These are phyloP conservation scores for Ustilago shanxiensis DNA, from an alignment of 1,284 basidiomycete species.

Conservation along the genomic window DNA sequence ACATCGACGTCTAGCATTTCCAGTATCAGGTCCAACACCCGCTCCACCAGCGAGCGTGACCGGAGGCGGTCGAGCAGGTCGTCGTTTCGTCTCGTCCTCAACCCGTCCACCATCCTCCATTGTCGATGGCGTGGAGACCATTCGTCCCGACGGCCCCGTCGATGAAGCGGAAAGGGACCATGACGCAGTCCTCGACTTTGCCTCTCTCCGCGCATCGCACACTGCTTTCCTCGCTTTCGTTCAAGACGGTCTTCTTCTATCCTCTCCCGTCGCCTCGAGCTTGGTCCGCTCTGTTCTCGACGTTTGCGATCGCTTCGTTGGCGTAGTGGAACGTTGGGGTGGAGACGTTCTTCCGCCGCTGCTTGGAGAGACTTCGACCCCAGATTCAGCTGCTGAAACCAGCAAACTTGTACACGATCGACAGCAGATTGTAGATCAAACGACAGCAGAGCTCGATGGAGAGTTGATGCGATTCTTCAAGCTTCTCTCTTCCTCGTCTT, in stretches of 20 bases:
- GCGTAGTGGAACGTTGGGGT: slow-evolving; percentile 88
- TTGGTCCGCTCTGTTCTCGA: slow-evolving; percentile 80
- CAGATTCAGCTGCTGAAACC: slow-evolving; percentile 68
- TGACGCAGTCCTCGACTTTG: slow-evolving; percentile 76
- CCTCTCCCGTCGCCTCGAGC: slow-evolving; percentile 77
- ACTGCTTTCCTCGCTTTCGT: slow-evolving; percentile 83
- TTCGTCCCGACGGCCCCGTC: slow-evolving; percentile 19
- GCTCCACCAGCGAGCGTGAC: slow-evolving; percentile 21
- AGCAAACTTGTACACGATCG: slow-evolving; percentile 76
- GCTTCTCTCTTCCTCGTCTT: slow-evolving; percentile 31
- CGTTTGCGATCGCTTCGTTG: slow-evolving; percentile 81
- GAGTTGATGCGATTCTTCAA: slow-evolving; percentile 41
- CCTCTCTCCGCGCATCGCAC: slow-evolving; percentile 83
- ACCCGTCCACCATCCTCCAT: slow-evolving; percentile 39
- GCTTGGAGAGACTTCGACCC: slow-evolving; percentile 75
- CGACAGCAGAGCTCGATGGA: slow-evolving; percentile 76
- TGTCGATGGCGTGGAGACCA: slow-evolving; percentile 32
- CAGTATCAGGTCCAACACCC: slow-evolving; percentile 43
- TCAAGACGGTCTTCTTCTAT: slow-evolving; percentile 81
- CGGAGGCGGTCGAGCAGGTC: slow-evolving; percentile 19
- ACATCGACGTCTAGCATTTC: slow-evolving; percentile 34
- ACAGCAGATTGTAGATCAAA: slow-evolving; percentile 77
- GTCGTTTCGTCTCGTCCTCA: slow-evolving; percentile 37
- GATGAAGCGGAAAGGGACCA: slow-evolving; percentile 33
- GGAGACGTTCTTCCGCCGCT: slow-evolving; percentile 87